Evolutionary conservation across 1,284 basidiomycete genomes (phyloP).

Genomic region (Erythrobasidium hasegawianum): DNA sequence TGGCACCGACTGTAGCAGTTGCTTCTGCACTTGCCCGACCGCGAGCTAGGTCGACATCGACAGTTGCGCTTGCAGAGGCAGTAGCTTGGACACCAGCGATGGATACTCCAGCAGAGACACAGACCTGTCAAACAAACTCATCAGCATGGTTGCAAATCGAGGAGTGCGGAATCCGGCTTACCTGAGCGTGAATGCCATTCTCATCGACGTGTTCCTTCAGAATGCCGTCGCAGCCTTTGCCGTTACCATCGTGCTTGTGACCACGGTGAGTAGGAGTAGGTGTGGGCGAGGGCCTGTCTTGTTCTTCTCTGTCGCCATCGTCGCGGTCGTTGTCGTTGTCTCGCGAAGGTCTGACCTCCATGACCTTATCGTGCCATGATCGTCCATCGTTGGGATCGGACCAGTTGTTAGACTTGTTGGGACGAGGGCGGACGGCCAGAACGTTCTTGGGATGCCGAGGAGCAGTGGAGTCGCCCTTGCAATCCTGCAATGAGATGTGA

Average conservation of each 20-base stretch:
- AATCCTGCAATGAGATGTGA: neutral
- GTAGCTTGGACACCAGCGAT: slow-evolving; percentile 17
- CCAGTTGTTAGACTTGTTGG: neutral
- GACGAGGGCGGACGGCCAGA: neutral
- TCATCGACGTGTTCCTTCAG: slow-evolving; percentile 18
- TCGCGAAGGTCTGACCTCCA: neutral
- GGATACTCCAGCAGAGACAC: slow-evolving; percentile 14
- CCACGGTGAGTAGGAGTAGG: slow-evolving; percentile 6
- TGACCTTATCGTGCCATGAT: no score
- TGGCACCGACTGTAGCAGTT: slow-evolving; percentile 14
- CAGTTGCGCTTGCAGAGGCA: slow-evolving; percentile 7
- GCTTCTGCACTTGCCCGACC: slow-evolving; percentile 19
- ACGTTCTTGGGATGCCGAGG: neutral
- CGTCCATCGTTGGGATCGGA: no score
- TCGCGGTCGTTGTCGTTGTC: neutral
- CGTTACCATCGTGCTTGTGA: slow-evolving; percentile 7
- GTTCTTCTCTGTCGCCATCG: neutral
- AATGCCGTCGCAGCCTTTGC: slow-evolving; percentile 17
- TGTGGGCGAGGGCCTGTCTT: neutral
- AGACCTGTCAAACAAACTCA: slow-evolving; percentile 1
- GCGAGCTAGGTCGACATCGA: slow-evolving; percentile 10
- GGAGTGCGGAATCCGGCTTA: neutral
- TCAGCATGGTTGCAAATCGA: neutral
- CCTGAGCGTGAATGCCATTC: slow-evolving; percentile 19
- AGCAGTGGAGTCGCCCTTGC: neutral